Percentiles rank a stretch among this genome's conserved stretches.
These are phyloP conservation scores for Pleurotus sapidus DNA, from an alignment of 768 basidiomycete genomes.

Conservation along the genomic window DNA sequence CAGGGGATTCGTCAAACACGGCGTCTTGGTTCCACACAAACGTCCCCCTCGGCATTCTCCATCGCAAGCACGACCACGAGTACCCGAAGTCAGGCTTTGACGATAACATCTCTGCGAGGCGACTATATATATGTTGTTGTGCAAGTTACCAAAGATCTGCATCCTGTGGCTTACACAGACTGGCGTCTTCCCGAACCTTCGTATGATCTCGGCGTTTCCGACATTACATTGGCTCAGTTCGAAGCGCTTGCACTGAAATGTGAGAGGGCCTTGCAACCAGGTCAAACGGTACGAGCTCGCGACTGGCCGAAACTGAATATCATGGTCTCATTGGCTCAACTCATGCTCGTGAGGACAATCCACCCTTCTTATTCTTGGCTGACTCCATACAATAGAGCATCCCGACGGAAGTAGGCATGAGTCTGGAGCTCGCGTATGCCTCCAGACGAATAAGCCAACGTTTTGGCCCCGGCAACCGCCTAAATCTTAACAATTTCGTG, in stretches of 20 bases:
- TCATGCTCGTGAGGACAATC: conserved; percentile 60
- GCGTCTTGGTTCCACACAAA: conserved; percentile 54
- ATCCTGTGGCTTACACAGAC: conserved; percentile 84
- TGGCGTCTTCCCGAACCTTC: conserved; percentile 71
- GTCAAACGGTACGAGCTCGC: conserved; percentile 19
- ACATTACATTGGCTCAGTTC: conserved; percentile 84
- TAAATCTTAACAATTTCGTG: conserved; percentile 79
- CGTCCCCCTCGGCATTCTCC: conserved; percentile 69
- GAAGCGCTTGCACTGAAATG: conserved; percentile 53
- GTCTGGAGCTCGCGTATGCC: conserved; percentile 82
- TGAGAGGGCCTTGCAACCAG: conserved; percentile 39
- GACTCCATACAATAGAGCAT: conserved; percentile 40
- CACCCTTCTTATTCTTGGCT: conserved; percentile 7
- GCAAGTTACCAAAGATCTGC: conserved; percentile 88
- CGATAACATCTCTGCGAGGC: conserved; percentile 88
- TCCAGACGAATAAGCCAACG: conserved; percentile 43
- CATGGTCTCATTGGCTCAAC: conserved; percentile 73
- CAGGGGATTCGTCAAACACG: conserved; percentile 33
- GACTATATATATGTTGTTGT: conserved; percentile 82
- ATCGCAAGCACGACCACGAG: conserved; percentile 40
- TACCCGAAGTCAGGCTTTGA: conserved; percentile 55
- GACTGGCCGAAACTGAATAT: conserved; percentile 50
- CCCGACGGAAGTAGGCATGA: conserved; percentile 65
- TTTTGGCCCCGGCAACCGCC: conserved; percentile 43
- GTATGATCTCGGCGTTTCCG: conserved; percentile 78